Evolutionary conservation across 176 grass and related monocot genomes (phyloP).

Genomic region (Leersia perrieri): DNA sequence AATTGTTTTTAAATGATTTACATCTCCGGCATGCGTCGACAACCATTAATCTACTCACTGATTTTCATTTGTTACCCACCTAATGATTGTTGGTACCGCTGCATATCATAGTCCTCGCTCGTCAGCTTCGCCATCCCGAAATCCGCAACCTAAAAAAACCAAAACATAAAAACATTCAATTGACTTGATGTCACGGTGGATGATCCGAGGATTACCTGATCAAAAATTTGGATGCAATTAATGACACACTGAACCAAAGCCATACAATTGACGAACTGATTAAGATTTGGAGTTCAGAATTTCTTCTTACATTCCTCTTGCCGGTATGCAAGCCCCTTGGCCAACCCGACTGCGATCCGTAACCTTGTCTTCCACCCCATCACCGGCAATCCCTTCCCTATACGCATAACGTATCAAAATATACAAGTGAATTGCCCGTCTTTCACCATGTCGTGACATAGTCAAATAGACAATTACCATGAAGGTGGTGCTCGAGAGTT

Average conservation of each 20-base stretch:
- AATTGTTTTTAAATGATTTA: too few relatives aligned
- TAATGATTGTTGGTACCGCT: too few relatives aligned
- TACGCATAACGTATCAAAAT: too few relatives aligned
- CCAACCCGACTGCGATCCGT: conserved; percentile 52
- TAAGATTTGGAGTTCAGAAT: background rate
- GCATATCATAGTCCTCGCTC: too few relatives aligned
- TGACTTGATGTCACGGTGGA: conserved; percentile 88
- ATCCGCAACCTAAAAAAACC: conserved; percentile 40
- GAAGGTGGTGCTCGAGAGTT: conserved; percentile 67
- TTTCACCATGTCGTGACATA: background rate
- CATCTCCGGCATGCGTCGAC: conserved; percentile 39
- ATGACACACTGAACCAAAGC: too few relatives aligned
- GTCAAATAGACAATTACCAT: too few relatives aligned
- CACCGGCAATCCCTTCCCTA: conserved; percentile 38
- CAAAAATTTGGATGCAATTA: background rate
- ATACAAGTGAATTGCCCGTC: background rate
- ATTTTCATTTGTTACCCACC: too few relatives aligned
- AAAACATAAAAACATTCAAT: too few relatives aligned
- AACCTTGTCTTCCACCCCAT: conserved; percentile 47
- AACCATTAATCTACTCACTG: too few relatives aligned
- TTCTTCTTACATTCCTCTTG: conserved; percentile 59
- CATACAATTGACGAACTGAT: too few relatives aligned
- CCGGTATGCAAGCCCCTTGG: conserved; percentile 56
- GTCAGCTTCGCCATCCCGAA: conserved; percentile 59
- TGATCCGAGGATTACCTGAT: conserved; percentile 61